Evolutionary conservation across 2,329 filamentous ascomycete genomes (phyloP), one percentile per base, ranked within the genome.

Genomic region (Myrmaecium sp.): DNA sequence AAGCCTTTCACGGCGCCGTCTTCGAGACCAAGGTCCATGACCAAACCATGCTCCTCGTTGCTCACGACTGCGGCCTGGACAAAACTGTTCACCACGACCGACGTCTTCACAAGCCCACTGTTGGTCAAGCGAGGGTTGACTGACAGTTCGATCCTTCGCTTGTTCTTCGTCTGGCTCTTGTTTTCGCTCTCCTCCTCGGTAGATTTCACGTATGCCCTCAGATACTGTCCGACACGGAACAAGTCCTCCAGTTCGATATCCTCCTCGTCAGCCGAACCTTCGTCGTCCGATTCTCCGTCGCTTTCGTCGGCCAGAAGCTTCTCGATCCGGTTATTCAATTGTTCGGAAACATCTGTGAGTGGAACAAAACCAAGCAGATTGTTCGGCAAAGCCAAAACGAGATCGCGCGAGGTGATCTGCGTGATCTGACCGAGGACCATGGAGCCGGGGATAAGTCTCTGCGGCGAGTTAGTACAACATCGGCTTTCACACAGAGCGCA

Each of bases 31-130:
- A 95, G 55, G 39, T 94, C 82, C 82, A 98, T 93, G 30, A 95
- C 69, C 31, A 89, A 66, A 34, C 89, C 89, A 44, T 93, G 84
- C 41, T 98, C 91, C 52, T 98, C 86, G n/a, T 91, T 76, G 51
- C 86, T 98, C 26, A 67, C 55, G 14, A 98, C 74, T 0, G 83
- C 76, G 2, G 83, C 86, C 64, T 95, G 91, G 12, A 95, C 59
- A 23, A 79, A 83, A 36, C 62, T 65, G 43, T 92, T 76, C 21
- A 66, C 54, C 6, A 89, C 71, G 6, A 94, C 53, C 40, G 82
- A 81, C 21, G 76, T 69, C 37, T 69, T 66, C 3, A 66, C 60
- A 13, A 98, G 58, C 2, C 79, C 75, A 3, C 66, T 65, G 48
- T 98, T 98, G 29, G 81, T 65, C 34, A 80, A 66, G 32, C 66